phyloP scores from a whole-genome alignment of 1,139 yeast species.

The Citeromyces hawaiiensis region DNA sequence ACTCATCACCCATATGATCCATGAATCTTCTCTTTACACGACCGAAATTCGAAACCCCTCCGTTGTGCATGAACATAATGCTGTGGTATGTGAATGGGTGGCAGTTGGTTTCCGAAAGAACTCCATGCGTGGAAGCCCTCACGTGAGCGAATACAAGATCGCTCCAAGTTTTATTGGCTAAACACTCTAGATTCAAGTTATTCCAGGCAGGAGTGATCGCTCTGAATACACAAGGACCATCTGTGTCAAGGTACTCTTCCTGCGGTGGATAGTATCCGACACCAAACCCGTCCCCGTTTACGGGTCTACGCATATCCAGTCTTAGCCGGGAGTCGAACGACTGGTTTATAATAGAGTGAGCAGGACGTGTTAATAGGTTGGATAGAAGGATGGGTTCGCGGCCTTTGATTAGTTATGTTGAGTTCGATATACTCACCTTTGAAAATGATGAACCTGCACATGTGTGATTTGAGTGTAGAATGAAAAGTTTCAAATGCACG shows the following conservation, averaged over 20 bases:
- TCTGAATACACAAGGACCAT: slow-evolving; percentile 73
- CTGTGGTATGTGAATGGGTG: slow-evolving; percentile 86
- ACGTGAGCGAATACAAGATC: slow-evolving; percentile 87
- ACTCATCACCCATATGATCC: slow-evolving; percentile 65
- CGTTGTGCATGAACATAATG: slow-evolving; percentile 95
- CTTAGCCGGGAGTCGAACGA: slow-evolving; percentile 85
- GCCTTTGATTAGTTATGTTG: slow-evolving; percentile 18
- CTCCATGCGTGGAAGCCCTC: slow-evolving; percentile 92
- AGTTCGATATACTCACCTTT: slow-evolving; percentile 17
- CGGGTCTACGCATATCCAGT: slow-evolving; percentile 78
- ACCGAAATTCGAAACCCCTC: slow-evolving; percentile 68
- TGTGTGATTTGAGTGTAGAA: too few relatives aligned
- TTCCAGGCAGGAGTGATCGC: slow-evolving; percentile 99
- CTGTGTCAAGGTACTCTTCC: slow-evolving; percentile 15
- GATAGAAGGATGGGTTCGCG: slow-evolving; percentile 76
- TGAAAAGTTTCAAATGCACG: not conserved
- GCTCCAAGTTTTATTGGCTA: slow-evolving; percentile 81
- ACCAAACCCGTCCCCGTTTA: slow-evolving; percentile 97
- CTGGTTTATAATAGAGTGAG: slow-evolving; percentile 93
- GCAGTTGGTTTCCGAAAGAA: slow-evolving; percentile 84
- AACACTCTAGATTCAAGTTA: slow-evolving; percentile 72
- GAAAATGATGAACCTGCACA: slow-evolving; percentile 49
- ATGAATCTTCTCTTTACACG: slow-evolving; percentile 63
- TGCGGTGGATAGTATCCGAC: slow-evolving; percentile 81
- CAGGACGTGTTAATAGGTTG: slow-evolving; percentile 84